Conservation (phyloP, 768 basidiomycete species). For the Tephrocybe sp. region DNA sequence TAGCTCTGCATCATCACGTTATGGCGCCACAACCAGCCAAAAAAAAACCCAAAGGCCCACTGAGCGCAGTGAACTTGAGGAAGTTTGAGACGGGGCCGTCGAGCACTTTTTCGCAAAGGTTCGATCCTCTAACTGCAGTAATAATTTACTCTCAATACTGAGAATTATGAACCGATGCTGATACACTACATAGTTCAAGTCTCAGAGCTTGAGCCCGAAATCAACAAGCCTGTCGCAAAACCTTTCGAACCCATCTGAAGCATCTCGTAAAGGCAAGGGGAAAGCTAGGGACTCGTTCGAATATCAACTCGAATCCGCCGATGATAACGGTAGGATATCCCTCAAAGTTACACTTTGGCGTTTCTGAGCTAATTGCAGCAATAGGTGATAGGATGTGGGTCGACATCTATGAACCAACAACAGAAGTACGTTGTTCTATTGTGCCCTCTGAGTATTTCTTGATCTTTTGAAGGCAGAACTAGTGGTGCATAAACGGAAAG, state of each 20-base stretch:
- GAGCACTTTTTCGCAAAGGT: slow-evolving; percentile 12
- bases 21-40: slow-evolving; percentile 10
- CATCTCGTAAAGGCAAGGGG: slow-evolving; percentile 18
- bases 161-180: neutral
- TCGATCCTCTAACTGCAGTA: slow-evolving; percentile 26
- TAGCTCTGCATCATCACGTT: neutral
- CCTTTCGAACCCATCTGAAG: slow-evolving; percentile 5
- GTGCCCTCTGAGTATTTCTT: neutral
- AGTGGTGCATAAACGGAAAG: slow-evolving; percentile 78
- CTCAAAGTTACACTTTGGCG: neutral
- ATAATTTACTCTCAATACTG: neutral
- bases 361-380: neutral
- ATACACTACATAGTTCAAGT: slow-evolving; percentile 10
- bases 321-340: neutral
- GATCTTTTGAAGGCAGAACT: slow-evolving; percentile 54
- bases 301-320: neutral
- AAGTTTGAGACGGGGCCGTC: slow-evolving; percentile 14
- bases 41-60: slow-evolving; percentile 12
- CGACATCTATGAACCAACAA: slow-evolving; percentile 60
- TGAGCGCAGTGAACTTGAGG: slow-evolving; percentile 11
- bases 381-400: slow-evolving; percentile 54
- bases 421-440: slow-evolving; percentile 41
- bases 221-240: slow-evolving; percentile 6
- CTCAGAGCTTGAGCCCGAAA: slow-evolving; percentile 4
- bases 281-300: slow-evolving; percentile 21